Evolutionary conservation across 2,329 filamentous ascomycete species (phyloP), one percentile per base, ranked within the genome.

Genomic region (Diaporthe eres): DNA sequence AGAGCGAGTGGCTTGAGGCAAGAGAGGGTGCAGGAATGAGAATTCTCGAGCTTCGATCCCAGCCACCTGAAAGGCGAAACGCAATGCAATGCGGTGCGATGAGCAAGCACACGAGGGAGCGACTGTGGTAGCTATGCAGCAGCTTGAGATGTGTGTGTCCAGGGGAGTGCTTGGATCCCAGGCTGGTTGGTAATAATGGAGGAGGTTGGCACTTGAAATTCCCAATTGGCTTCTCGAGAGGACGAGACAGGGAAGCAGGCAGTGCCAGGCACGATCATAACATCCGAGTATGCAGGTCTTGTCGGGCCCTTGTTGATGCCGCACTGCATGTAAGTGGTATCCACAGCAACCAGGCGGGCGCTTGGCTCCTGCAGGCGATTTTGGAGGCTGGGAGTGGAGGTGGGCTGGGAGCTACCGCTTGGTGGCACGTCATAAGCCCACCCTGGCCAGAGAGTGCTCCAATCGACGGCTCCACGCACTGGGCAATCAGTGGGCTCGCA

Each of bases 291-390:
- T 70, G 65, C 65, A 70, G 65, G 42, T 49, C 61, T 65, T 31
- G 61, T 44, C 28, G 42, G 61, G 6, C 5, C 49, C 65, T 70
- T 70, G 65, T 70, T 70, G 65, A 70, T 70, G 65, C 47, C 47
- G 65, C 34, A 25, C 7, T 12, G n/a, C 49, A 51, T 70, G 65
- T 70, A 55, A 70, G 65, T 53, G 34, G 65, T 70, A 70, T 70
- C 65, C 65, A 70, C 65, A 70, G 65, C 65, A 70, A 70, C 65
- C 34, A 55, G 49, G 49, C 65, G 65, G 65, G 65, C 65, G 47
- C 65, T 70, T 53, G 63, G 22, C 31, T 49, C n/a, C 47, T 19
- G 63, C 63, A 53, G 42, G 47, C 63, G 28, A 39, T 68, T 55
- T 55, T 42, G 65, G 65, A 70, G 65, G 65, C 65, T 70, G 65